Percentiles rank a stretch among this genome's conserved stretches.
These are phyloP conservation scores for Rubia yunnanensis DNA, from an alignment of 257 asterid species.

Conservation along the genomic window DNA sequence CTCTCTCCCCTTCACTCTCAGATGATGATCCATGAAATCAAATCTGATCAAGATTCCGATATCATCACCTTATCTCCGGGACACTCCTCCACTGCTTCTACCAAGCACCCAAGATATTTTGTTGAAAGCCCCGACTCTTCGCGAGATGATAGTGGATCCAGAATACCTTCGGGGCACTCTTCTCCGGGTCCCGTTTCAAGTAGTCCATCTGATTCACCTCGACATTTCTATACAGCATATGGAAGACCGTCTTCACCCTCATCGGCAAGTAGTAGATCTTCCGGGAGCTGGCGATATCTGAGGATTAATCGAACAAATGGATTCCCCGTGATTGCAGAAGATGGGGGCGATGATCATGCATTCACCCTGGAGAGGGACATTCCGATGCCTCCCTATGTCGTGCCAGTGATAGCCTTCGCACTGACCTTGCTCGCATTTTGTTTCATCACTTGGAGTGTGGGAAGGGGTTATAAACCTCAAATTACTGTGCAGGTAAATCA, in stretches of 20 bases:
- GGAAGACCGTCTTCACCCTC: constrained; percentile 31
- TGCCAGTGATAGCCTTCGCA: constrained; percentile 16
- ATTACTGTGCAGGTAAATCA: constrained; percentile 38
- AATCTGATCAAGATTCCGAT: constrained; percentile 6
- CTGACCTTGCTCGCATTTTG: constrained; percentile 25
- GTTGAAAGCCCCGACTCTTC: constrained; percentile 65
- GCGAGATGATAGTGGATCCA: constrained; percentile 33
- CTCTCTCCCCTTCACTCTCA: neutral
- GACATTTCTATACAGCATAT: constrained; percentile 14
- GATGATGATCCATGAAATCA: neutral
- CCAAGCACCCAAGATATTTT: constrained; percentile 29
- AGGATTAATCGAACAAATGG: constrained; percentile 13
- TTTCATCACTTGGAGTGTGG: constrained; percentile 44
- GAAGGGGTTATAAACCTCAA: constrained; percentile 32
- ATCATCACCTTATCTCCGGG: neutral
- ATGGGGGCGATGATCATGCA: constrained; percentile 19
- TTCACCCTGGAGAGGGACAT: constrained; percentile 1
- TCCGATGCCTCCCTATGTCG: constrained; percentile 15
- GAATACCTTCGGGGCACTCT: constrained; percentile 24
- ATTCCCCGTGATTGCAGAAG: constrained; percentile 42
- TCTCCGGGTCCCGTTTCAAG: constrained; percentile 26
- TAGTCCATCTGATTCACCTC: constrained; percentile 38
- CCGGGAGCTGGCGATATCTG: constrained; percentile 27
- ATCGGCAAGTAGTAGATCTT: constrained; percentile 39
- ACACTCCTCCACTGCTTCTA: constrained; percentile 8